Evolutionary conservation across 2,329 filamentous ascomycete species (phyloP).

Genomic region (Epichloe elymi): DNA sequence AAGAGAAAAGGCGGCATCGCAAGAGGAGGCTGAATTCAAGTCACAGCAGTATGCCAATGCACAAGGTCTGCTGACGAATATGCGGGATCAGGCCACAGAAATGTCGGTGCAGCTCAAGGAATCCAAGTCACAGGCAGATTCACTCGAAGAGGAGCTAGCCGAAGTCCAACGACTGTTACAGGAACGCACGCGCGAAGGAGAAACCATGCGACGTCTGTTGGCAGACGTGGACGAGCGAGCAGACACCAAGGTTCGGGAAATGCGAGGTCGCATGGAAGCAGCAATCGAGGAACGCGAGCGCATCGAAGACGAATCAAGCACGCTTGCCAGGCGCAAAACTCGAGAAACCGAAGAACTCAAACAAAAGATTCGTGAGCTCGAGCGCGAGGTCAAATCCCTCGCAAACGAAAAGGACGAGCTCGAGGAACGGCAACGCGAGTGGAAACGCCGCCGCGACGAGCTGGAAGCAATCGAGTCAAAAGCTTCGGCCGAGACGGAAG

Average conservation of each 20-base stretch:
- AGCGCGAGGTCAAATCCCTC: constrained; percentile 59
- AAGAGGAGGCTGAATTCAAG: constrained; percentile 75
- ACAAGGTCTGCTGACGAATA: constrained; percentile 74
- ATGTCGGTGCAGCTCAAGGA: constrained; percentile 87
- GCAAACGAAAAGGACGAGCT: constrained; percentile 67
- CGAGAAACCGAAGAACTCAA: constrained; percentile 82
- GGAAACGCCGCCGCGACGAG: constrained; percentile 60
- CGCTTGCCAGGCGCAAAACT: constrained; percentile 59
- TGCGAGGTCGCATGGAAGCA: constrained; percentile 76
- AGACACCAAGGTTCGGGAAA: constrained; percentile 72
- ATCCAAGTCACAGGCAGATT: constrained; percentile 66
- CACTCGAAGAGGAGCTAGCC: constrained; percentile 78
- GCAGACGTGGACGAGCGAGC: constrained; percentile 75
- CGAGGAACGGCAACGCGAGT: constrained; percentile 58
- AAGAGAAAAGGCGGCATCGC: constrained; percentile 52
- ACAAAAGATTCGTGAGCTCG: constrained; percentile 64
- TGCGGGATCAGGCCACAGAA: constrained; percentile 86
- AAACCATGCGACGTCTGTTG: constrained; percentile 85
- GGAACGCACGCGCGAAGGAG: constrained; percentile 80
- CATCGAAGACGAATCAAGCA: constrained; percentile 79
- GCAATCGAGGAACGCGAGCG: constrained; percentile 90
- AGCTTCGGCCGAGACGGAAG: constrained; percentile 58
- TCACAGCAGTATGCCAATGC: constrained; percentile 73
- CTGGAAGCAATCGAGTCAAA: constrained; percentile 58
- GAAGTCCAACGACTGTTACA: constrained; percentile 77